Percentiles rank a stretch among this genome's conserved stretches.
Evolutionary conservation across 164 flowering plant species (phyloP).

Genomic region (Euptelea pleiosperma): DNA sequence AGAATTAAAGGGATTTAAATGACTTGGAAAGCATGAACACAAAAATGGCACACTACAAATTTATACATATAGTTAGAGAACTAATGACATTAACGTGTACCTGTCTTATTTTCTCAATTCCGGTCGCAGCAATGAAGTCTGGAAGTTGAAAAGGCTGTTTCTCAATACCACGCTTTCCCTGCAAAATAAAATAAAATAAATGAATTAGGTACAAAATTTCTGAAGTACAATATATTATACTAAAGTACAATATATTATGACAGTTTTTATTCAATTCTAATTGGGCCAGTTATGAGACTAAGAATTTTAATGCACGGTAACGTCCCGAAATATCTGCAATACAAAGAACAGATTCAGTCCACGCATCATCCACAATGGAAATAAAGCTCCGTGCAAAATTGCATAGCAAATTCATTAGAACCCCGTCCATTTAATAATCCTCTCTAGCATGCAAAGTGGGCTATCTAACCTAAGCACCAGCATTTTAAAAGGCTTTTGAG

Average conservation of each 20-base stretch:
- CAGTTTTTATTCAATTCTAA: conserved; percentile 5
- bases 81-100: conserved; percentile 27
- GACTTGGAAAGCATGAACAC: not conserved
- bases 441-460: conserved; percentile 14
- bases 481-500: too few relatives aligned
- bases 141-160: conserved; percentile 99
- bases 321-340: conserved; percentile 25
- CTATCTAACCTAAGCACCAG: conserved; percentile 13
- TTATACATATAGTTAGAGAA: not conserved
- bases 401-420: conserved; percentile 29
- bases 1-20: too few relatives aligned
- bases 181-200: conserved; percentile 35
- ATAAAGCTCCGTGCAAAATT: conserved; percentile 24
- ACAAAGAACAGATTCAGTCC: conserved; percentile 31
- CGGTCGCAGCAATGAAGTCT: conserved; percentile 97
- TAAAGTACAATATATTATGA: not conserved
- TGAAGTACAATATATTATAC: too few relatives aligned
- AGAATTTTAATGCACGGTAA: conserved; percentile 13
- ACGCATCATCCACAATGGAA: conserved; percentile 24
- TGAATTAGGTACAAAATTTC: conserved; percentile 33
- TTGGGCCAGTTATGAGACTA: conserved; percentile 9
- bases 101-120: conserved; percentile 98
- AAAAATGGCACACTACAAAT: not conserved
- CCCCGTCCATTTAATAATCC: conserved; percentile 12
- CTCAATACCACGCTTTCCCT: conserved; percentile 99